Base-by-base conservation (phyloP, 805 yeast genomes). In the Candida pseudofarinosa region DNA sequence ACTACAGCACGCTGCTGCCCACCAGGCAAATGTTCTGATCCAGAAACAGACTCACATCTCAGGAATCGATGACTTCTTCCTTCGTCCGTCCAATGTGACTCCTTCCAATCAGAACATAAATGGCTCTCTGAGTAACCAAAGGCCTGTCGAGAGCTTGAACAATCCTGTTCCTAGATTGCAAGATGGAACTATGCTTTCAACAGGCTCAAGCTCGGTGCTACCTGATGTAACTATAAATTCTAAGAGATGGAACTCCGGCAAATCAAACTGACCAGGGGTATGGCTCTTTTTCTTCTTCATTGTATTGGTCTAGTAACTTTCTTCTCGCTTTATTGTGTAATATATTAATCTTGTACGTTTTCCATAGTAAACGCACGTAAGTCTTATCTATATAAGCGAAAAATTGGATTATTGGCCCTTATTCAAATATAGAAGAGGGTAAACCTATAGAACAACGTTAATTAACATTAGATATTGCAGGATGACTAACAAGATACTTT, bases 21-120 rank as follows among this genome's bases (percentile, higher is more conserved):
- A 35, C 10, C 53, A 40, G 19, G 43, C 39, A 13, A 43, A 33
- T 18, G 37, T 42, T 14, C 47, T 39, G 23, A 38, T 26, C 16
- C 46, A 30, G 36, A 38, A 35, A 3, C 49, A 40, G 35, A 39
- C 38, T 17, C 46, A 36, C 26, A 46, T 48, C 12, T 39, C 51
- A 17, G 46, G 51, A 18, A 56, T 59, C 19, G 63, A 59, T 41
- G 63, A 59, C 19, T 59, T 54, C 39, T 57, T 59, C 45, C 43
- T 58, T 17, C 44, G 58, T 26, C 51, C 46, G 19, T 37, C 48
- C 4, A 39, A 36, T 4, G 48, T 45, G 33, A 19, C 47, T n/a
- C 36, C 49, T 7, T 42, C 32, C 16, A 36, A 28, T n/a, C 43
- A 40, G 18, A 19, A 40, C 14, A 35, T 41, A 13, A 39, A 38